phyloP scores from a whole-genome alignment of 108 stramenopile genomes.

The Cylindrotheca fusiformis region DNA sequence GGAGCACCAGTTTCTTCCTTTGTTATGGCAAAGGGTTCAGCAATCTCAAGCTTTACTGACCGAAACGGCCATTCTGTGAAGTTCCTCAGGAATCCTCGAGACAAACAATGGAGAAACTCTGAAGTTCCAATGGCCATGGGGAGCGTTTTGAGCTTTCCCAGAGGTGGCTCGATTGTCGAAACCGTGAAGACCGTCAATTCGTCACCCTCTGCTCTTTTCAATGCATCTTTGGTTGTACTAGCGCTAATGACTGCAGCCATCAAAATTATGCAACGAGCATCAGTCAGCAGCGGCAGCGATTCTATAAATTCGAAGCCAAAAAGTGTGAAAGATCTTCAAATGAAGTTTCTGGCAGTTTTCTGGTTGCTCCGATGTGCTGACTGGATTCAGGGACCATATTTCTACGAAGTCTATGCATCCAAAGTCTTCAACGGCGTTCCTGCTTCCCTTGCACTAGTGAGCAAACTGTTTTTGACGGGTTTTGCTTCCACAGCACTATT shows the following conservation, averaged over 20 bases:
- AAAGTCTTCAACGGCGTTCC: constrained; percentile 73
- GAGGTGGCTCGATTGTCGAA: constrained; percentile 10
- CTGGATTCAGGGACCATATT: constrained; percentile 99
- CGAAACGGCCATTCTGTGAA: too few species aligned
- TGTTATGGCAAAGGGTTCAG: background rate
- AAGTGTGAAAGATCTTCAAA: constrained; percentile 57
- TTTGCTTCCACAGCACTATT: constrained; percentile 91
- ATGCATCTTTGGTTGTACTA: constrained; percentile 42
- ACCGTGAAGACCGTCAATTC: constrained; percentile 9
- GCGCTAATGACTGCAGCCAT: constrained; percentile 35
- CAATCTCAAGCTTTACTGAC: too few species aligned
- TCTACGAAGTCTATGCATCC: constrained; percentile 95
- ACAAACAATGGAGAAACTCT: too few species aligned
- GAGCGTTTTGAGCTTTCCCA: background rate
- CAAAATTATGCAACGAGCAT: constrained; percentile 35
- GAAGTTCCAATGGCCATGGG: too few species aligned
- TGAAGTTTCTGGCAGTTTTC: constrained; percentile 90
- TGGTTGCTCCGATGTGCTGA: constrained; percentile 93
- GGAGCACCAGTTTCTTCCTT: constrained; percentile 4
- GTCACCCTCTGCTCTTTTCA: constrained; percentile 47
- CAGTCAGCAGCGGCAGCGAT: background rate
- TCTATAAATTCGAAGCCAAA: constrained; percentile 25
- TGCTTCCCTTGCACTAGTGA: constrained; percentile 62
- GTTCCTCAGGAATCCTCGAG: too few species aligned
- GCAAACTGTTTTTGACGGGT: constrained; percentile 88